Evolutionary conservation across 1,284 basidiomycete species (phyloP), one percentile per base, ranked within the genome.

Genomic region (Ustilago shanxiensis): DNA sequence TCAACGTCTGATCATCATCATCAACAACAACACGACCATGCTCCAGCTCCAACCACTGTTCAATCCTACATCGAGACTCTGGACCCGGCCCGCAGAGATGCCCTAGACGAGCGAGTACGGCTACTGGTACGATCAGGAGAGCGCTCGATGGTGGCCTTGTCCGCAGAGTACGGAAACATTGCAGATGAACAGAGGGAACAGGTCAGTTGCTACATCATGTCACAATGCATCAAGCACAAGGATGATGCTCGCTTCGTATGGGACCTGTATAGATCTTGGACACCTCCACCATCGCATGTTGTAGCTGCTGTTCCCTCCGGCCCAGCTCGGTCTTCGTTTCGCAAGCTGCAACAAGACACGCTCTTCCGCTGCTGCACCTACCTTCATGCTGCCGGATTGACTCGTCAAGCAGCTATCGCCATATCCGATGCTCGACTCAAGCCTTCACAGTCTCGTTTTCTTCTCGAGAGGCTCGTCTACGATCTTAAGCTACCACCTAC

Each of bases 361-460:
- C 49, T 81, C 8, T 74, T 59, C 28, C 56, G 52, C 24, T 65
- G 71, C 28, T 72, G 59, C 52, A 26, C 24, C 0, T 65, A 64
- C 13, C 58, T 74, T 0, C 62, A 67, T 5, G 29, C 63, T 9
- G 72, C 69, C 2, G 50, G 60, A 1, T 44, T 66, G n/a, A 66
- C 51, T 1, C 58, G 51, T 2, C 70, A 66, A 13, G 80, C 72
- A 5, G 80, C 71, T 0, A 52, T 33, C 2, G 22, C 74, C 1
- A 45, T 66, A 0, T 26, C 61, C 14, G 80, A 81, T 29, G 33
- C 49, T 2, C 70, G 80, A 11, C 55, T 79, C 33, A 77, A 64
- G 35, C 70, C 72, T 0, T 73, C 77, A 16, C 80, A 81, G 49
- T 60, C 75, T 29, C 66, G 72, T 3, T 67, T 56, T 16, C 50